phyloP scores from a whole-genome alignment of 148 eudicot genomes.

The Limonium bicolor region DNA sequence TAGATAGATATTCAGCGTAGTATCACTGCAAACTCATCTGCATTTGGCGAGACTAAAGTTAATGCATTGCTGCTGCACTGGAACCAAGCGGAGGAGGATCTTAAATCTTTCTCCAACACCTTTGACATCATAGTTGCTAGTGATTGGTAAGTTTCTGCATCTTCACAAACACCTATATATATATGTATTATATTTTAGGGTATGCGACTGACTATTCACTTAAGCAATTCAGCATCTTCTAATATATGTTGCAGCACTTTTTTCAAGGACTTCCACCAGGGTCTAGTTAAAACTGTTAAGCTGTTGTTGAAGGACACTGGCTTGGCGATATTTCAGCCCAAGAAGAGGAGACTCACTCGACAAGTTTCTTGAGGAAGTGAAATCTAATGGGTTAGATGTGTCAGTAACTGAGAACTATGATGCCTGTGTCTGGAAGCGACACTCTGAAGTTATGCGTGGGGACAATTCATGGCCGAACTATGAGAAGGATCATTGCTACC shows the following conservation, averaged over 20 bases:
- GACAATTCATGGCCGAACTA: conserved; percentile 66
- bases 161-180: neutral
- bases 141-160: conserved; percentile 49
- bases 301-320: conserved; percentile 38
- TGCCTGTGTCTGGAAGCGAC: conserved; percentile 51
- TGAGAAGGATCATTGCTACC: conserved; percentile 85
- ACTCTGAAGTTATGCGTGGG: conserved; percentile 32
- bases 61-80: conserved; percentile 61
- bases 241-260: conserved; percentile 46
- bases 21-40: conserved; percentile 32
- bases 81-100: conserved; percentile 42
- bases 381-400: conserved; percentile 36
- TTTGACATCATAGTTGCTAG: conserved; percentile 78
- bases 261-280: conserved; percentile 68
- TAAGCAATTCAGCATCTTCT: neutral
- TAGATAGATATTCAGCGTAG: conserved; percentile 84
- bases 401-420: conserved; percentile 50
- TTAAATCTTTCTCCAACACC: conserved; percentile 18
- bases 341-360: conserved; percentile 78
- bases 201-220: neutral
- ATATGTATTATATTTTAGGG: neutral
- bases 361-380: conserved; percentile 45
- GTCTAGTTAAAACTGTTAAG: conserved; percentile 49
- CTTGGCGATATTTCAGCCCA: conserved; percentile 73
- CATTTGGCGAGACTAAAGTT: conserved; percentile 51